Evolutionary conservation across 2,329 filamentous ascomycete genomes (phyloP).

Genomic region (Calycina marina): DNA sequence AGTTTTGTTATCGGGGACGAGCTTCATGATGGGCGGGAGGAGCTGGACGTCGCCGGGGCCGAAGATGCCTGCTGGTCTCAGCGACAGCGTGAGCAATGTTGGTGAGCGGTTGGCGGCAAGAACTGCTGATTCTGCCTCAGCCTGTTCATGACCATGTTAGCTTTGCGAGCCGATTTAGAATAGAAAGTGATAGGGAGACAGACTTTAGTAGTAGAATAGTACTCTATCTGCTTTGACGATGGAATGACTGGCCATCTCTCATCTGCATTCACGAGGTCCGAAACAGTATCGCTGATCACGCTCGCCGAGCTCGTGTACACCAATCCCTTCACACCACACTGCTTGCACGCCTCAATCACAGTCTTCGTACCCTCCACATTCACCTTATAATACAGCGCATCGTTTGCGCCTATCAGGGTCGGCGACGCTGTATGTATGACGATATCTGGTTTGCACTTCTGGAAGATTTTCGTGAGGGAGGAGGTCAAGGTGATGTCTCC

Average conservation of each 20-base stretch:
- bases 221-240: slow-evolving; percentile 56
- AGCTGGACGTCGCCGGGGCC: slow-evolving; percentile 75
- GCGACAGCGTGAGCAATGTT: slow-evolving; percentile 56
- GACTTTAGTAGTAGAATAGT: slow-evolving; percentile 78
- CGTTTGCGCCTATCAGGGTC: slow-evolving; percentile 34
- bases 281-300: slow-evolving; percentile 68
- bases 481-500: slow-evolving; percentile 61
- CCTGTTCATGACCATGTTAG: slow-evolving; percentile 25
- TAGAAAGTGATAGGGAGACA: background rate
- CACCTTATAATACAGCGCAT: slow-evolving; percentile 59
- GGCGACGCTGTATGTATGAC: slow-evolving; percentile 87
- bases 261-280: slow-evolving; percentile 70
- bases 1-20: slow-evolving; percentile 53
- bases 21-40: slow-evolving; percentile 58
- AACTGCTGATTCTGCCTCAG: slow-evolving; percentile 68
- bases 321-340: slow-evolving; percentile 60
- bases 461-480: slow-evolving; percentile 47
- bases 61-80: slow-evolving; percentile 81
- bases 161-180: background rate
- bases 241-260: slow-evolving; percentile 68
- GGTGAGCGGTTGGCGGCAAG: slow-evolving; percentile 52
- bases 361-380: slow-evolving; percentile 78
- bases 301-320: slow-evolving; percentile 88
- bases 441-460: slow-evolving; percentile 56
- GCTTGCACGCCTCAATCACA: slow-evolving; percentile 58